Conservation (phyloP, 139 green algal genomes). For the Chloropicon primus region DNA sequence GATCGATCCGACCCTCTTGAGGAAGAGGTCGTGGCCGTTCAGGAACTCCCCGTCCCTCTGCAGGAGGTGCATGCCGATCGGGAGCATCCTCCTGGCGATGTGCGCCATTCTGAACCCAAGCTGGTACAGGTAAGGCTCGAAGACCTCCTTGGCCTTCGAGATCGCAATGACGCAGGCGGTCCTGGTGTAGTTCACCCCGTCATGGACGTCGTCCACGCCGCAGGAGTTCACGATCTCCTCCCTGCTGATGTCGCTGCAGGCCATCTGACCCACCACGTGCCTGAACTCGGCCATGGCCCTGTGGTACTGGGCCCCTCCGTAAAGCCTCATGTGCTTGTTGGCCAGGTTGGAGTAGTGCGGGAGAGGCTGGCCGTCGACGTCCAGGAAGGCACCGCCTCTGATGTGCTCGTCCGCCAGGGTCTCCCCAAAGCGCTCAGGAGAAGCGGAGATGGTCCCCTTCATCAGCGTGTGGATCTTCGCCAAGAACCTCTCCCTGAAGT, state of each 20-base stretch:
- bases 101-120: slow-evolving; percentile 48
- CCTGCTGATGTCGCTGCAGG: slow-evolving; percentile 53
- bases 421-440: slow-evolving; percentile 75
- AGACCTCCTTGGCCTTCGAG: slow-evolving; percentile 57
- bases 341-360: slow-evolving; percentile 36
- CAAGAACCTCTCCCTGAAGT: slow-evolving; percentile 69
- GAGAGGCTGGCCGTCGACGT: slow-evolving; percentile 37
- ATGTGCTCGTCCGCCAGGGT: slow-evolving; percentile 89
- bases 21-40: slow-evolving; percentile 65
- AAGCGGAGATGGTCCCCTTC: slow-evolving; percentile 57
- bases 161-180: slow-evolving; percentile 88
- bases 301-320: slow-evolving; percentile 90
- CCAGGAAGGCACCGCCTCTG: slow-evolving; percentile 64
- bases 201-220: slow-evolving; percentile 87
- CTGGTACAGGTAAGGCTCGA: slow-evolving; percentile 88
- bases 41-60: slow-evolving; percentile 47
- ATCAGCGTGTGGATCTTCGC: slow-evolving; percentile 64
- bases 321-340: slow-evolving; percentile 86
- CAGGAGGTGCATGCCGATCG: slow-evolving; percentile 77
- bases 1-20: slow-evolving; percentile 56
- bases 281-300: slow-evolving; percentile 80
- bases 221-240: slow-evolving; percentile 94
- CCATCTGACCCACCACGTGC: slow-evolving; percentile 35
- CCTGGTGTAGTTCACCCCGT: slow-evolving; percentile 89
- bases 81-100: slow-evolving; percentile 71